Evolutionary conservation across 345 rosid species (phyloP).

Genomic region (Aquilaria sinensis): DNA sequence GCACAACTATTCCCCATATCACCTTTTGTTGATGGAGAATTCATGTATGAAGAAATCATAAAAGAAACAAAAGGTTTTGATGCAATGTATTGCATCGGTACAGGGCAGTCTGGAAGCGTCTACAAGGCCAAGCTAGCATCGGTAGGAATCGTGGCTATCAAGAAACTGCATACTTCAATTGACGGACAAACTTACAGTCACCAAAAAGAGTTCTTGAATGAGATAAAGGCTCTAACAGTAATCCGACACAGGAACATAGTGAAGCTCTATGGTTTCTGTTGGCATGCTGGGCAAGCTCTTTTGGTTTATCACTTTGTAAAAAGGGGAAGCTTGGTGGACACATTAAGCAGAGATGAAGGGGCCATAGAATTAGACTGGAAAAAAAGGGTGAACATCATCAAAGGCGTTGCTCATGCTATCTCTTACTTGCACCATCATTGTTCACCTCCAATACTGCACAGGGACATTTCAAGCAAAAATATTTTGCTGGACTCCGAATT

Average conservation of each 20-base stretch:
- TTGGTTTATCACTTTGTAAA: slow-evolving; percentile 31
- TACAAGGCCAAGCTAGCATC: slow-evolving; percentile 22
- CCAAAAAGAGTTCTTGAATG: slow-evolving; percentile 19
- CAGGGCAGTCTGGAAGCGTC: slow-evolving; percentile 28
- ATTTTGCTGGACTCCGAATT: not conserved
- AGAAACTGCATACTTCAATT: slow-evolving; percentile 19
- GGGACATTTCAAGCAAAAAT: slow-evolving; percentile 7
- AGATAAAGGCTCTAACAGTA: slow-evolving; percentile 14
- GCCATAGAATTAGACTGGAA: slow-evolving; percentile 23
- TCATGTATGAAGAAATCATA: slow-evolving; percentile 22
- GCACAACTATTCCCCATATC: slow-evolving; percentile 10
- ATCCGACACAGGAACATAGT: slow-evolving; percentile 38
- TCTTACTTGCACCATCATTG: slow-evolving; percentile 13
- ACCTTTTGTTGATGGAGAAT: slow-evolving; percentile 14
- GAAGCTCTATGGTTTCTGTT: slow-evolving; percentile 29
- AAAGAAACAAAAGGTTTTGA: slow-evolving; percentile 16
- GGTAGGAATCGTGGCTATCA: slow-evolving; percentile 23
- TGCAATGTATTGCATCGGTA: slow-evolving; percentile 19
- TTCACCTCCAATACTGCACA: not conserved
- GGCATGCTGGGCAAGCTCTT: slow-evolving; percentile 12
- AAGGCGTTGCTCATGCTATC: slow-evolving; percentile 16
- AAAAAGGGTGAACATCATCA: slow-evolving; percentile 11
- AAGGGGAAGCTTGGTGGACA: slow-evolving; percentile 20
- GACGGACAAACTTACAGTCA: slow-evolving; percentile 1
- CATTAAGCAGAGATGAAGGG: slow-evolving; percentile 4